A percentile compares a stretch with the other conserved stretches of the same genome.
phyloP scores from a whole-genome alignment of 1,284 basidiomycete species.

The Fomitopsis pinicola region DNA sequence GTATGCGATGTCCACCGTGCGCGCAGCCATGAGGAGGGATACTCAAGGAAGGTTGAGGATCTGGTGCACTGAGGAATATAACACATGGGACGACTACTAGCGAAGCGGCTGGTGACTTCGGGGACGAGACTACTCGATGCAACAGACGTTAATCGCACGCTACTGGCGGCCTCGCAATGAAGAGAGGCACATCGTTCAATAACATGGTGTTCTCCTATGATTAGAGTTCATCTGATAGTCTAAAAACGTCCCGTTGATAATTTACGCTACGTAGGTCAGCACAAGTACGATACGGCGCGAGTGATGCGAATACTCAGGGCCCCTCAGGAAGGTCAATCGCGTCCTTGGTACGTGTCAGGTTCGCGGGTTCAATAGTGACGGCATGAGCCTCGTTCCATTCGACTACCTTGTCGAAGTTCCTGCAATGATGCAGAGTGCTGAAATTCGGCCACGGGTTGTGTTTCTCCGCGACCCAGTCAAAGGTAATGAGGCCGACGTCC shows the following conservation, averaged over 20 bases:
- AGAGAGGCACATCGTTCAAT: too few species aligned
- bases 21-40: neutral
- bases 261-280: too few species aligned
- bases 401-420: neutral
- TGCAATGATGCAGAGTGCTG: slow-evolving; percentile 1
- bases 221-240: too few species aligned
- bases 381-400: neutral
- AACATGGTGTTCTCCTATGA: too few species aligned
- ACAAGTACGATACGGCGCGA: too few species aligned
- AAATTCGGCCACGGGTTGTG: neutral
- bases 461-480: slow-evolving; percentile 1
- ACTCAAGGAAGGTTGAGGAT: neutral
- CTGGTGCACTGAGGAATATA: neutral
- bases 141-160: too few species aligned
- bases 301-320: neutral
- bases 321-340: neutral
- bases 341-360: neutral
- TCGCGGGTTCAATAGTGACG: neutral
- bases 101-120: too few species aligned
- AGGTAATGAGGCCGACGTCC: slow-evolving; percentile 2
- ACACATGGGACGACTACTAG: too few species aligned
- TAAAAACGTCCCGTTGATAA: too few species aligned
- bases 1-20: neutral
- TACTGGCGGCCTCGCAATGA: too few species aligned
- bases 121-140: too few species aligned